Conservation (phyloP, 306 rosid species). For the Vigna reflexopilosa region DNA sequence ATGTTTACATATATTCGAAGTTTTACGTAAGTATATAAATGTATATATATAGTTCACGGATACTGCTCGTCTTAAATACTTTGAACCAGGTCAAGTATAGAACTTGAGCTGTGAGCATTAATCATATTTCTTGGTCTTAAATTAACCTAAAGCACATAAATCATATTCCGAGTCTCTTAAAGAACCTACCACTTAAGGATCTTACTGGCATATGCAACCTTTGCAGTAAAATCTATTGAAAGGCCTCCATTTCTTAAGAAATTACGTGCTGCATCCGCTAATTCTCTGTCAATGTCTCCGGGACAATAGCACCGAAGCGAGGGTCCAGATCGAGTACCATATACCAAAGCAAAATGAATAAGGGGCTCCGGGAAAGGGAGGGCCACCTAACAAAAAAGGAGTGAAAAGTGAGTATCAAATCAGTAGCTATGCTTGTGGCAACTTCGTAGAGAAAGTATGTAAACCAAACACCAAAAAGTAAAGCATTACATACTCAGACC, state of each 20-base stretch:
- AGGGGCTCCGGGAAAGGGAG: slow-evolving; percentile 79
- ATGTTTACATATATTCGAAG: not conserved
- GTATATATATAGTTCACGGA: not conserved
- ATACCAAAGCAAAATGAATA: slow-evolving; percentile 73
- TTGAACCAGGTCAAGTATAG: not conserved
- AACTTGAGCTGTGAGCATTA: not conserved
- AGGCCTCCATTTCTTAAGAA: slow-evolving; percentile 72
- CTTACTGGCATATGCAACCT: slow-evolving; percentile 60
- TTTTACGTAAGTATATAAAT: not conserved
- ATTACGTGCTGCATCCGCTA: slow-evolving; percentile 66
- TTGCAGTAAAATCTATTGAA: slow-evolving; percentile 57
- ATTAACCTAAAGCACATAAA: not conserved
- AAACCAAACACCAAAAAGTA: slow-evolving; percentile 4
- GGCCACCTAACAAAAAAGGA: slow-evolving; percentile 56
- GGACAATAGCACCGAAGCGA: slow-evolving; percentile 76
- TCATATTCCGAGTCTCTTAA: not conserved
- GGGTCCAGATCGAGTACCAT: slow-evolving; percentile 82
- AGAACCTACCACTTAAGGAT: slow-evolving; percentile 74
- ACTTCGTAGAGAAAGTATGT: slow-evolving; percentile 9
- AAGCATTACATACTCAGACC: not conserved
- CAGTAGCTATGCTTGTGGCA: not conserved
- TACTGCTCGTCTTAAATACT: not conserved
- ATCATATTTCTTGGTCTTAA: not conserved
- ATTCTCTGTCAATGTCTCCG: slow-evolving; percentile 69
- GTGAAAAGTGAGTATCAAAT: slow-evolving; percentile 30